These are phyloP conservation scores for Trametes hirsuta DNA, from an alignment of 1,284 basidiomycete genomes.

Conservation along the genomic window DNA sequence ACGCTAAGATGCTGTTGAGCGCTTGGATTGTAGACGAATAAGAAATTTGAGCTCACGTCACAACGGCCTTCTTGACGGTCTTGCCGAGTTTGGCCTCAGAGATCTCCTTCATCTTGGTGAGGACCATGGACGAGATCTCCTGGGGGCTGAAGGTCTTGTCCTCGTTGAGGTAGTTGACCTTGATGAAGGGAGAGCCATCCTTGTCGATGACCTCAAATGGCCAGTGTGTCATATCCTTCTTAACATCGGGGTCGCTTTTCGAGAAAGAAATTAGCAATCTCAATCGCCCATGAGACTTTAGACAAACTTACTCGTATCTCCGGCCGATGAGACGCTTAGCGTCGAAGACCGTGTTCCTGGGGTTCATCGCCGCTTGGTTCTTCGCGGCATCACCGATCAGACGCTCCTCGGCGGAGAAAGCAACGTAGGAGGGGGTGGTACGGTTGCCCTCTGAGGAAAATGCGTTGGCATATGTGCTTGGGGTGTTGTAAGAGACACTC, in stretches of 20 bases:
- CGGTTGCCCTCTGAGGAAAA: slow-evolving; percentile 89
- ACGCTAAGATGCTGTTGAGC: slow-evolving; percentile 52
- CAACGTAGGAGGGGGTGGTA: slow-evolving; percentile 98
- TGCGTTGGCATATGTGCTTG: slow-evolving; percentile 17
- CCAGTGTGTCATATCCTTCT: slow-evolving; percentile 92
- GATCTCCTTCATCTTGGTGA: slow-evolving; percentile 99
- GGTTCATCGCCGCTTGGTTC: slow-evolving; percentile 97
- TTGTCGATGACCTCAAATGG: slow-evolving; percentile 95
- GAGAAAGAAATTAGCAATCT: slow-evolving; percentile 21
- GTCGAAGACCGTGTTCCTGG: slow-evolving; percentile 94
- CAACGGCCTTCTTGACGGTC: slow-evolving; percentile 93
- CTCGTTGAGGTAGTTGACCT: slow-evolving; percentile 92
- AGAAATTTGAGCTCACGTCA: slow-evolving; percentile 62
- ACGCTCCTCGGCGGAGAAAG: slow-evolving; percentile 97
- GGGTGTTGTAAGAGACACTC: slow-evolving; percentile 38
- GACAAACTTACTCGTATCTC: slow-evolving; percentile 77
- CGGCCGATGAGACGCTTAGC: slow-evolving; percentile 98
- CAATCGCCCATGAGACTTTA: background rate
- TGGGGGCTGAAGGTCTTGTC: slow-evolving; percentile 96
- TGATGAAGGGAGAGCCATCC: slow-evolving; percentile 94
- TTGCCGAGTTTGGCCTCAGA: slow-evolving; percentile 98
- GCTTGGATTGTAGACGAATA: background rate
- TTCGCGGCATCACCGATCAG: slow-evolving; percentile 99
- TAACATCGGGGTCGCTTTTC: slow-evolving; percentile 79
- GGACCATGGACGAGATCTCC: slow-evolving; percentile 99